Evolutionary conservation across 371 early-diverging fungal genomes (phyloP).

Genomic region (Rhizopus delemar): DNA sequence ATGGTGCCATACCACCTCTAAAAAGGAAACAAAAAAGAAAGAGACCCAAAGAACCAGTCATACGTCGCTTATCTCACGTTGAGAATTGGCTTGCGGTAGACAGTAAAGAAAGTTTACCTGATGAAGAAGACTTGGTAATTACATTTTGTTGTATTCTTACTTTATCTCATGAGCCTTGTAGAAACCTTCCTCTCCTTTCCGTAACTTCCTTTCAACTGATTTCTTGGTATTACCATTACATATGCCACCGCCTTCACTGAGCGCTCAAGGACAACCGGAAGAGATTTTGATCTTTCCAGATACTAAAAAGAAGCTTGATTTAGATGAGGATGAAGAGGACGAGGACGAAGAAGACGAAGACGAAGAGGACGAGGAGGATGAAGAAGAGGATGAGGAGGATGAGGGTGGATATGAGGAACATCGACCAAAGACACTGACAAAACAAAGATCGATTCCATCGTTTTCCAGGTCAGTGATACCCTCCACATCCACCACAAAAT

Average conservation of each 20-base stretch:
- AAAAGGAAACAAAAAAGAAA: slow-evolving; percentile 38
- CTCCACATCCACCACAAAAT: slow-evolving; percentile 32
- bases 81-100: slow-evolving; percentile 54
- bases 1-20: slow-evolving; percentile 57
- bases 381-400: slow-evolving; percentile 22
- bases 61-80: slow-evolving; percentile 53
- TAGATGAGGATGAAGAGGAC: slow-evolving; percentile 27
- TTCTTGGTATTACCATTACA: slow-evolving; percentile 53
- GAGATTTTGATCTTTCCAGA: slow-evolving; percentile 1
- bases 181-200: slow-evolving; percentile 35
- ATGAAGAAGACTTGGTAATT: slow-evolving; percentile 52
- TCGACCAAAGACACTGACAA: slow-evolving; percentile 10
- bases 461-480: slow-evolving; percentile 32
- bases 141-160: slow-evolving; percentile 1
- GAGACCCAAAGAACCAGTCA: slow-evolving; percentile 19
- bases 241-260: slow-evolving; percentile 55
- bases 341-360: slow-evolving; percentile 29
- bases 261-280: slow-evolving; percentile 20
- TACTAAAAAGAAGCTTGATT: slow-evolving; percentile 6
- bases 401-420: slow-evolving; percentile 18
- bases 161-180: slow-evolving; percentile 2
- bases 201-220: slow-evolving; percentile 46
- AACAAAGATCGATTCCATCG: slow-evolving; percentile 37
- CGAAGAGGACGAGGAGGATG: slow-evolving; percentile 27
- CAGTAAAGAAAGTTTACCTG: slow-evolving; percentile 54